Conservation (phyloP, 345 rosid species). For the Syzygium jambos region DNA sequence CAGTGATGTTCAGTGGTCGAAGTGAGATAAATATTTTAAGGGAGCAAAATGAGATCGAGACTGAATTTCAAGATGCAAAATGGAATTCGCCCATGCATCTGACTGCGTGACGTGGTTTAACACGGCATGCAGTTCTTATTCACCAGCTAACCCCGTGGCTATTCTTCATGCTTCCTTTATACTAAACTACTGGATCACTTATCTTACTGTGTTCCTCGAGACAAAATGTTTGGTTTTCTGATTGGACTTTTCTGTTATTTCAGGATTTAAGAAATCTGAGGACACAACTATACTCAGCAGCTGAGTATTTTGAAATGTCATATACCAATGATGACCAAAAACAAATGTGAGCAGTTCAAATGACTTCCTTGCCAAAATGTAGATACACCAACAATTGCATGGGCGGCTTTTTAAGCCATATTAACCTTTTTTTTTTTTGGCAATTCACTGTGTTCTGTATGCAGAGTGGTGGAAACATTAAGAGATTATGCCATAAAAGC, state of each 20-base stretch:
- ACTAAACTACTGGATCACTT: neutral
- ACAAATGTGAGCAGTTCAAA: constrained; percentile 48
- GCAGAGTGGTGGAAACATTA: constrained; percentile 87
- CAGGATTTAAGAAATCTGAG: constrained; percentile 88
- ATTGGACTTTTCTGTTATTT: neutral
- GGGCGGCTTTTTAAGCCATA: neutral
- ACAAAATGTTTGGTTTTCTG: neutral
- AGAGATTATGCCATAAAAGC: constrained; percentile 91
- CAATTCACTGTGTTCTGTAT: neutral
- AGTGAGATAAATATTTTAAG: neutral
- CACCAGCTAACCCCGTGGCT: neutral
- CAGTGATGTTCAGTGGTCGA: neutral
- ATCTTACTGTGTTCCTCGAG: neutral
- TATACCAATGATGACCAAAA: constrained; percentile 76
- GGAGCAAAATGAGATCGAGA: neutral
- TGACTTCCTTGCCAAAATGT: neutral
- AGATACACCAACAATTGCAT: neutral
- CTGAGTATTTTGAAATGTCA: constrained; percentile 85
- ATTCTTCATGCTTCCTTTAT: neutral
- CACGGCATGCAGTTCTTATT: neutral
- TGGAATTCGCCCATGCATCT: neutral
- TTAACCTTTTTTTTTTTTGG: neutral
- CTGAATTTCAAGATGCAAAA: neutral
- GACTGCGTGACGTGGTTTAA: neutral
- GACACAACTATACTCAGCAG: constrained; percentile 87